Conservation (phyloP, 1,139 yeast genomes). For the Arxiozyma heterogenica region DNA sequence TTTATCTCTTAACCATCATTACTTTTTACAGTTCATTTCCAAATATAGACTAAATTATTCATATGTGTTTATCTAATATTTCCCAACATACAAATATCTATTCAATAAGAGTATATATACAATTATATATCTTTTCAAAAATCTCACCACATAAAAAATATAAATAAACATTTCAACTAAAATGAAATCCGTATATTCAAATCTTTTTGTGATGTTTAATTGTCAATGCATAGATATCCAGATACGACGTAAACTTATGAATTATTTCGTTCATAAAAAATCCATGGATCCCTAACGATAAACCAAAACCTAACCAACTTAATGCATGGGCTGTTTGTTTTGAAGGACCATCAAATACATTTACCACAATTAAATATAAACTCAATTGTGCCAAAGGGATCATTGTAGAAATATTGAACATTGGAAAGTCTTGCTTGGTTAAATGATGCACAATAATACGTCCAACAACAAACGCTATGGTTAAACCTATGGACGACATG, state of each 20-base stretch:
- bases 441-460: constrained; percentile 82
- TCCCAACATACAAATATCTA: no score
- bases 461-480: constrained; percentile 81
- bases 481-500: constrained; percentile 58
- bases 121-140: no score
- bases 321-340: constrained; percentile 38
- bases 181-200: not conserved
- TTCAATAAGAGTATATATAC: no score
- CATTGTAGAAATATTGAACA: constrained; percentile 55
- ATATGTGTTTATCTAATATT: no score
- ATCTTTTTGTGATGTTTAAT: not conserved
- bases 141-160: no score
- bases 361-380: constrained; percentile 34
- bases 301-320: constrained; percentile 67
- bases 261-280: constrained; percentile 75
- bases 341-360: constrained; percentile 36
- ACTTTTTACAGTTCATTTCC: no score
- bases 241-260: constrained; percentile 17
- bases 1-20: no score
- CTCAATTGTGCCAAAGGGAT: constrained; percentile 53
- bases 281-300: constrained; percentile 65
- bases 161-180: no score
- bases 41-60: no score
- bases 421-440: constrained; percentile 69
- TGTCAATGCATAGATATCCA: not conserved